Conservation (phyloP, 2,329 filamentous ascomycete genomes). For the Capronia coronata region DNA sequence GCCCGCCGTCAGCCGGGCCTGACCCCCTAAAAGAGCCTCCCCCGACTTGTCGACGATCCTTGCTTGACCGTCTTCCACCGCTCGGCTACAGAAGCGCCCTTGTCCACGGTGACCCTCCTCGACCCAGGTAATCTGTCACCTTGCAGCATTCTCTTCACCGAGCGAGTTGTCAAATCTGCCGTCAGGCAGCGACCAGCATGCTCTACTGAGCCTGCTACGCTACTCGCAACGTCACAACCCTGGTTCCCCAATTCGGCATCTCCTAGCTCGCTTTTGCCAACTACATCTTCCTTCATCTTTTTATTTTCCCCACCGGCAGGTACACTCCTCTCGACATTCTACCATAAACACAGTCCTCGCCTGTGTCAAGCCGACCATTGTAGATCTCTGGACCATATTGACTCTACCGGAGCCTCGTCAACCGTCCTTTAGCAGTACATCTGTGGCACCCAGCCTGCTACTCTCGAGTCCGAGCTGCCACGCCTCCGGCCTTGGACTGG, state of each 20-base stretch:
- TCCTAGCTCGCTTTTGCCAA: slow-evolving; percentile 6
- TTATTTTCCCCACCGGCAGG: slow-evolving; percentile 12
- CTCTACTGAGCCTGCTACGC: slow-evolving; percentile 9
- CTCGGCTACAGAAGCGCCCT: slow-evolving; percentile 19
- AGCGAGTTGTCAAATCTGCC: slow-evolving; percentile 15
- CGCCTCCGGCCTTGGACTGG: background rate
- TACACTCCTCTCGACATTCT: slow-evolving; percentile 4
- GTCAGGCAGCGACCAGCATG: slow-evolving; percentile 12
- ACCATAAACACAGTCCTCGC: slow-evolving; percentile 3
- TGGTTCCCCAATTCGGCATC: slow-evolving; percentile 6
- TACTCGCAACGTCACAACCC: slow-evolving; percentile 21
- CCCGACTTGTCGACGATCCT: slow-evolving; percentile 3
- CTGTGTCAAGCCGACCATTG: background rate
- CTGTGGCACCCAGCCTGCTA: background rate
- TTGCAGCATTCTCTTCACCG: slow-evolving; percentile 5
- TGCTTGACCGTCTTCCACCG: slow-evolving; percentile 13
- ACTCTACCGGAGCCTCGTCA: background rate
- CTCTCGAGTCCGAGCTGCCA: background rate
- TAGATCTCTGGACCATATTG: slow-evolving; percentile 1
- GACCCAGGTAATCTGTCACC: slow-evolving; percentile 8
- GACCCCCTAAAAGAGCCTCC: background rate
- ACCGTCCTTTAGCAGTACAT: background rate
- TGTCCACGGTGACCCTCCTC: slow-evolving; percentile 10
- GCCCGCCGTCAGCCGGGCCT: slow-evolving; percentile 13
- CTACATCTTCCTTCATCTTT: slow-evolving; percentile 11